These are phyloP conservation scores for Dactylonectria macrodidyma DNA, from an alignment of 2,329 filamentous ascomycete species.

Conservation along the genomic window DNA sequence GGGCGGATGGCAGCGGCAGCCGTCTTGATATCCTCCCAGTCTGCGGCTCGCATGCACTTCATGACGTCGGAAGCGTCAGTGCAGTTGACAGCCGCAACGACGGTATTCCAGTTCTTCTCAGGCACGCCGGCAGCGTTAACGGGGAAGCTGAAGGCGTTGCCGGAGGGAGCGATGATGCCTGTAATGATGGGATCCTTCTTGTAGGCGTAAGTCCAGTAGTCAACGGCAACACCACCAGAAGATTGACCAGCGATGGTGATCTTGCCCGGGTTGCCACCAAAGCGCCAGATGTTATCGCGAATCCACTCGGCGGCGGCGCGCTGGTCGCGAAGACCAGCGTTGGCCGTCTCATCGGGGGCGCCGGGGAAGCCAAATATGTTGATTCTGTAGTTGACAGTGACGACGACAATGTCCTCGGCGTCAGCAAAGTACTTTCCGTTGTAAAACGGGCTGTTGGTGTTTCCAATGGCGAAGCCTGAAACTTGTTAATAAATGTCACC, in stretches of 20 bases:
- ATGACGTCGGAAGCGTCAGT: conserved; percentile 48
- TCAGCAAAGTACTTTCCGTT: conserved; percentile 60
- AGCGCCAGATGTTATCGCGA: conserved; percentile 50
- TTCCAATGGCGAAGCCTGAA: conserved; percentile 55
- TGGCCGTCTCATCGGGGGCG: conserved; percentile 42
- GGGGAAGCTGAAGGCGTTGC: conserved; percentile 62
- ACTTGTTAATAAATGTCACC: background rate
- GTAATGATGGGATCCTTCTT: conserved; percentile 63
- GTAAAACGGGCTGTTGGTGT: conserved; percentile 56
- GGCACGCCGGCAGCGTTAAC: conserved; percentile 54
- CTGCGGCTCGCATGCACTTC: conserved; percentile 55
- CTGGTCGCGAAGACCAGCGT: conserved; percentile 50
- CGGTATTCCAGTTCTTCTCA: conserved; percentile 59
- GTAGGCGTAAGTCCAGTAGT: conserved; percentile 67
- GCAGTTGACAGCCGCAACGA: conserved; percentile 58
- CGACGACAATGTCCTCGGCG: conserved; percentile 60
- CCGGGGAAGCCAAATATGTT: conserved; percentile 61
- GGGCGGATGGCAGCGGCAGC: conserved; percentile 55
- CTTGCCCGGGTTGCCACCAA: conserved; percentile 48
- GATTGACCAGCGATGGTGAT: conserved; percentile 55
- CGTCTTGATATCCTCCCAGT: conserved; percentile 54
- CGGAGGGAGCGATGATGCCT: conserved; percentile 63
- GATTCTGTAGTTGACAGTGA: conserved; percentile 63
- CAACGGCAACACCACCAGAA: conserved; percentile 55
- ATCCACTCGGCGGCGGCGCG: conserved; percentile 52